Evolutionary conservation across 2,329 filamentous ascomycete species (phyloP), one percentile per base, ranked within the genome.

Genomic region (Aureobasidium pullulans): DNA sequence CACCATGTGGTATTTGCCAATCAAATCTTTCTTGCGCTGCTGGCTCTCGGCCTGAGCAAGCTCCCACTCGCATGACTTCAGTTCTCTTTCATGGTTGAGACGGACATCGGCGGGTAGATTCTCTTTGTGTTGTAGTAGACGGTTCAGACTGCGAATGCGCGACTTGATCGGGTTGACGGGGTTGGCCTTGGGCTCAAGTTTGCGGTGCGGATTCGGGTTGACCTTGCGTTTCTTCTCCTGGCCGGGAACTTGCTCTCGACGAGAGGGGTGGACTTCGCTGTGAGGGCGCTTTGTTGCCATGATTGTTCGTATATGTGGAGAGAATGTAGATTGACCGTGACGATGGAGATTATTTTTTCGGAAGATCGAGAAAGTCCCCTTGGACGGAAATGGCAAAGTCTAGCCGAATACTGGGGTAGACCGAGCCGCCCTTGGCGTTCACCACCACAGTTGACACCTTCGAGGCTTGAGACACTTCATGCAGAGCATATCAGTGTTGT

Each of bases 1-100:
- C 53, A 93, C 84, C 82, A 90, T 92, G 71, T 93, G 89, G 67
- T 91, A 94, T 71, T 86, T 88, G 53, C 79, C 79, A 63, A 92
- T 90, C 82, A 92, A 89, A 61, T 84, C 79, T 66, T 80, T 80
- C 64, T 84, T 80, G 68, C 79, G 80, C 73, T 84, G 85, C 66
- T 84, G 83, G 61, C 80, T 78, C 61, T 82, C 76, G 49, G 81
- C 78, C 63, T 82, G 79, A 4, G 73, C 77, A 61, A 92, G 77
- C 67, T 88, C 86, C 63, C 82, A 77, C 71, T 84, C 80, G 67
- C 85, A 86, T 4, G 85, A 80, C 48, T 80, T 81, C 63, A 93
- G 75, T 68, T 90, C 89, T 59, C 88, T 81, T 73, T 92, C 86
- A 61, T 89, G 80, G 29, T 90, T 86, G 44, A 84, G 77, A 60